phyloP scores from a whole-genome alignment of 2,329 filamentous ascomycete genomes.

The Sporothrix mexicana region DNA sequence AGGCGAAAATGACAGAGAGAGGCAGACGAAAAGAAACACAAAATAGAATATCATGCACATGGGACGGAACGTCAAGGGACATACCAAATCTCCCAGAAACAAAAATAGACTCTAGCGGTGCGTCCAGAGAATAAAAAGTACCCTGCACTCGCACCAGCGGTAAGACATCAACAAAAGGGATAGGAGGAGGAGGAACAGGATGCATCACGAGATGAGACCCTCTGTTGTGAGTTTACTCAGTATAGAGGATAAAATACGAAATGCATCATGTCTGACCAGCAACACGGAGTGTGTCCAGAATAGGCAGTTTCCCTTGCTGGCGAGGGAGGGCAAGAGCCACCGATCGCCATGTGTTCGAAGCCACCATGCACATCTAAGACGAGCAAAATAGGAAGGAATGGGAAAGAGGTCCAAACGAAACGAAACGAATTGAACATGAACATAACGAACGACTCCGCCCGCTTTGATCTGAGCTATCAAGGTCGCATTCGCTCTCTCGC shows the following conservation, averaged over 20 bases:
- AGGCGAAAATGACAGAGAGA: not conserved
- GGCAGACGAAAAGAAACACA: not conserved
- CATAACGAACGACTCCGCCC: not conserved
- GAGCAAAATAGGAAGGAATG: not conserved
- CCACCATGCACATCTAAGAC: too few relatives aligned
- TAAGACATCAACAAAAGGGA: not conserved
- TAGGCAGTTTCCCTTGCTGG: constrained; percentile 10
- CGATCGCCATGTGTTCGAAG: not conserved
- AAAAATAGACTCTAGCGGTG: constrained; percentile 14
- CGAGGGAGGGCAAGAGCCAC: constrained; percentile 15
- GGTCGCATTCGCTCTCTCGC: constrained; percentile 2
- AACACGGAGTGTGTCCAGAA: constrained; percentile 1
- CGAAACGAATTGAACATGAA: not conserved
- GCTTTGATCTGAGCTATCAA: not conserved
- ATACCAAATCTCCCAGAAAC: constrained; percentile 25
- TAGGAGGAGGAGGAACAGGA: not conserved
- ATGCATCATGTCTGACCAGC: not conserved
- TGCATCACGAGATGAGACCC: constrained; percentile 21
- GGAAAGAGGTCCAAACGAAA: not conserved
- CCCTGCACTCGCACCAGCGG: not conserved
- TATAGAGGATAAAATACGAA: too few relatives aligned
- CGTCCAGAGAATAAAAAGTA: not conserved
- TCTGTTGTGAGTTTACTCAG: too few relatives aligned
- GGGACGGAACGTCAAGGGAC: not conserved
- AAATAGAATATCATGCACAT: not conserved